Conservation (phyloP, 2,329 filamentous ascomycete genomes). For the Fusarium tjaetaba region DNA sequence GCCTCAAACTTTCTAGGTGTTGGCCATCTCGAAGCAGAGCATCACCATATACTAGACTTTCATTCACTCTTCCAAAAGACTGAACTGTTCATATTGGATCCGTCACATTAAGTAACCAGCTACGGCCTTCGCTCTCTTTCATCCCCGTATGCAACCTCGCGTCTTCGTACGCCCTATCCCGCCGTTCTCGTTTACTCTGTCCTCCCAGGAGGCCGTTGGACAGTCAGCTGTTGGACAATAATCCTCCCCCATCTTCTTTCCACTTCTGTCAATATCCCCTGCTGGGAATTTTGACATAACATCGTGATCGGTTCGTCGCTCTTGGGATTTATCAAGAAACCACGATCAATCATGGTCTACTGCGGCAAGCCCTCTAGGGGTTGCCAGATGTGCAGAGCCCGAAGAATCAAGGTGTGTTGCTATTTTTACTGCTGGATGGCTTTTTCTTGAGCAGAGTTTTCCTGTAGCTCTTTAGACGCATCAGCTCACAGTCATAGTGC, state of each 20-base stretch:
- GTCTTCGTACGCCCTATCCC: constrained; percentile 39
- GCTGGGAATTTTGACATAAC: not conserved
- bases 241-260: constrained; percentile 4
- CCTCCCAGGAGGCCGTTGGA: constrained; percentile 37
- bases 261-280: constrained; percentile 6
- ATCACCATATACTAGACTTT: not conserved
- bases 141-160: constrained; percentile 42
- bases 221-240: constrained; percentile 19
- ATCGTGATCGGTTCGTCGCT: not conserved
- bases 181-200: constrained; percentile 34
- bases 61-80: not conserved
- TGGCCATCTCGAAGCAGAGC: constrained; percentile 4
- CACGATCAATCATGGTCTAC: constrained; percentile 65
- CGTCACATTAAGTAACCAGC: constrained; percentile 22
- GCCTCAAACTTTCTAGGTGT: not conserved
- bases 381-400: constrained; percentile 78
- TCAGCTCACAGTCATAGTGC: constrained; percentile 58
- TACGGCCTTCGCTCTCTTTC: constrained; percentile 16
- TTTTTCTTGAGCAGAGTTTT: not conserved
- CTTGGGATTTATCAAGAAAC: not conserved
- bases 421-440: not conserved
- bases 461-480: not conserved
- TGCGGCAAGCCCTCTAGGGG: constrained; percentile 73
- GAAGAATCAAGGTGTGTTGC: constrained; percentile 74
- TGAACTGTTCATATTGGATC: constrained; percentile 8